Base-by-base conservation (phyloP, 495 filamentous ascomycete genomes). In the Penicillium angulare region DNA sequence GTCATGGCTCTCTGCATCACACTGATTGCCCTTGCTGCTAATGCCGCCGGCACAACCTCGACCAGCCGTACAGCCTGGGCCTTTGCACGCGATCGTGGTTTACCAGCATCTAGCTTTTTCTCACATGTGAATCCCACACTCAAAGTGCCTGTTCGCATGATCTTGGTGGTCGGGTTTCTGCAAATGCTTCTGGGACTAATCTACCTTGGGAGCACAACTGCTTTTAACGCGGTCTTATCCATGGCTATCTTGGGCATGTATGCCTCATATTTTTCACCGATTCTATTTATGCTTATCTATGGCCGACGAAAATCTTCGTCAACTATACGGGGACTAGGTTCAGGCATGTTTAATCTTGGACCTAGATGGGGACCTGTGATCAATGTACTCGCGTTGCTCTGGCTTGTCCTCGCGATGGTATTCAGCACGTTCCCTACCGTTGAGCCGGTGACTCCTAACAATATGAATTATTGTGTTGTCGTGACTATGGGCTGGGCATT, bases 211-310 rank as follows among this genome's bases (percentile, higher is more conserved):
- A 74, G 72, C 17, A 48, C 69, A 0, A 65, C 68, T 18, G 73
- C 71, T 7, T 74, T 77, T 46, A 76, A 76, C 45, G 67, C 62
- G 12, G 60, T 76, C 3, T 55, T 72, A 6, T 73, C 73, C 12
- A 64, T 73, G 38, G 60, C 65, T 18, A 68, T 77, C 29, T 43
- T 67, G 26, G 60, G 60, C 27, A 62, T 77, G 46, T 71, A 72
- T 46, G 57, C 63, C 6, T 72, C 73, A 0, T 77, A 73, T 43
- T 52, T 72, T 44, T 53, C 59, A 6, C 55, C 59, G 3, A 62
- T 62, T 13, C 3, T 59, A 2, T 59, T 62, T 23, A 62, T 62
- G 59, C 38, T 62, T 1, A 6, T 59, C 7, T 59, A 62, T 42
- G 55, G 59, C 9, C 59, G 59, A 17, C 48, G 49, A 4, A 15